Percentiles rank a stretch among this genome's conserved stretches.
These are phyloP conservation scores for Aureobasidium subglaciale DNA, from an alignment of 2,329 filamentous ascomycete genomes.

Conservation along the genomic window DNA sequence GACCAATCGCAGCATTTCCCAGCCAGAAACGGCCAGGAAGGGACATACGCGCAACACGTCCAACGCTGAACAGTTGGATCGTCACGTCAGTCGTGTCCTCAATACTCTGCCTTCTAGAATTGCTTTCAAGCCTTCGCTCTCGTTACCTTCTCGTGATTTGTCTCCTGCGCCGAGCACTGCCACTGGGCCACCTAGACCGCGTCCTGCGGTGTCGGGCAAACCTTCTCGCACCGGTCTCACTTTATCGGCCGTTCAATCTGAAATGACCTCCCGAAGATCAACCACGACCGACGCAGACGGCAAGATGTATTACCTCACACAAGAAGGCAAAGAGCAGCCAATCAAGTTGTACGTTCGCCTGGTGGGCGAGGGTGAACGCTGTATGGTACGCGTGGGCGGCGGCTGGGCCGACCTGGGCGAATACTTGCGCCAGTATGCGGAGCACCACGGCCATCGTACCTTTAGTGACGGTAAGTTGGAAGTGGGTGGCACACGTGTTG, in stretches of 20 bases:
- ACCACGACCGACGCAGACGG: conserved; percentile 51
- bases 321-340: conserved; percentile 74
- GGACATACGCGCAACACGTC: conserved; percentile 3
- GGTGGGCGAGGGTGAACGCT: conserved; percentile 86
- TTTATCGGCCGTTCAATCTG: conserved; percentile 13
- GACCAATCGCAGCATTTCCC: neutral
- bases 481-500: conserved; percentile 25
- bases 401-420: conserved; percentile 98
- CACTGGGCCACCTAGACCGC: neutral
- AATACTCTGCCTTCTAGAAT: conserved; percentile 39
- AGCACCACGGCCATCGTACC: conserved; percentile 75
- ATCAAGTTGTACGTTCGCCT: conserved; percentile 92
- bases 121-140: conserved; percentile 56
- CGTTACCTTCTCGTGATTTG: conserved; percentile 29
- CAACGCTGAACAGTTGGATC: conserved; percentile 65
- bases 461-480: conserved; percentile 49
- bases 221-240: conserved; percentile 13
- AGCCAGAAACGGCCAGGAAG: neutral
- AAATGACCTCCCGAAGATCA: neutral
- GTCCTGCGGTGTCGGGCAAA: neutral
- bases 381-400: conserved; percentile 96
- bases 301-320: conserved; percentile 84
- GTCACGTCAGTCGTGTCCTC: conserved; percentile 32
- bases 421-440: conserved; percentile 87
- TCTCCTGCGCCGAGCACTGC: neutral